Evolutionary conservation across 106 monocot species (phyloP).

Genomic region (Apostasia ramifera): DNA sequence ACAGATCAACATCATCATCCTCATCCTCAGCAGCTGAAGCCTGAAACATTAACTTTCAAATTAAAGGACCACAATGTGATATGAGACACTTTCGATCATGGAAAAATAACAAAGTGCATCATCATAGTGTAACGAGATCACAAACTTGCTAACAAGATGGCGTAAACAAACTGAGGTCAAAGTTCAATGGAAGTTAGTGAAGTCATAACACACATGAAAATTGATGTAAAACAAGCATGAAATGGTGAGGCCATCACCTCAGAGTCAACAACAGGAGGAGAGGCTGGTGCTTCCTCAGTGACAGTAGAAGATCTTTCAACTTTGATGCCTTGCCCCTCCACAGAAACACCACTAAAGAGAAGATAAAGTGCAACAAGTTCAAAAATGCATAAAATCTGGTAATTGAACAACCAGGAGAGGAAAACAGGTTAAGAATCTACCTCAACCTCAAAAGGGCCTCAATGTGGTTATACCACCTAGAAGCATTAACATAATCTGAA

Average conservation of each 20-base stretch:
- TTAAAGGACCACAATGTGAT: neutral
- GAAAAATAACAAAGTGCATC: neutral
- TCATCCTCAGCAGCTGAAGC: slow-evolving; percentile 58
- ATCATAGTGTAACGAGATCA: no score
- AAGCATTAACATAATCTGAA: slow-evolving; percentile 50
- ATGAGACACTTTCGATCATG: neutral
- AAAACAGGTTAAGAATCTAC: slow-evolving; percentile 13
- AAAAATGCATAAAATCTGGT: neutral
- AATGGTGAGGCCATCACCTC: slow-evolving; percentile 38
- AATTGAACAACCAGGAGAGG: neutral
- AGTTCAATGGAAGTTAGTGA: no score
- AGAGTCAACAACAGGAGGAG: slow-evolving; percentile 60
- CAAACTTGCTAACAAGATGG: no score
- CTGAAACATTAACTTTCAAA: slow-evolving; percentile 12
- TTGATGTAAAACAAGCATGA: neutral
- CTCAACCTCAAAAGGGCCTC: slow-evolving; percentile 73
- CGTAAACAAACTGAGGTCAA: no score
- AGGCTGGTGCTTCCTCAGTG: slow-evolving; percentile 21
- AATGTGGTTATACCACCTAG: slow-evolving; percentile 90
- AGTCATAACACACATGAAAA: no score
- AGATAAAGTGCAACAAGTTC: neutral
- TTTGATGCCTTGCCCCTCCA: slow-evolving; percentile 59
- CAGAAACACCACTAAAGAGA: slow-evolving; percentile 47
- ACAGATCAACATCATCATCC: slow-evolving; percentile 85
- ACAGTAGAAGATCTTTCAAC: slow-evolving; percentile 35